phyloP scores from a whole-genome alignment of 352 stramenopile species.

The Thraustotheca clavata region DNA sequence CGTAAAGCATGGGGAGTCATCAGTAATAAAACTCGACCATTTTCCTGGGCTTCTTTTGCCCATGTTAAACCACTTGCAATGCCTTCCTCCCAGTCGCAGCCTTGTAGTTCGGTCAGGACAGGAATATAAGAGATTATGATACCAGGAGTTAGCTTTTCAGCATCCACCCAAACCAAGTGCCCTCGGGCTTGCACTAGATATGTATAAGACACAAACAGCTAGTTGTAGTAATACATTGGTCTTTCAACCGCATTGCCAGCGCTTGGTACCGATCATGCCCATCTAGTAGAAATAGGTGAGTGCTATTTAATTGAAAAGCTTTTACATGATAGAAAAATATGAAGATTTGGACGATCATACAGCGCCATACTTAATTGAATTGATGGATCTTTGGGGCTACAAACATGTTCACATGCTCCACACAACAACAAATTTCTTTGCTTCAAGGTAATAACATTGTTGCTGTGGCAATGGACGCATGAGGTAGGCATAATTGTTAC shows the following conservation, averaged over 20 bases:
- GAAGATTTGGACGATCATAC: slow-evolving; percentile 28
- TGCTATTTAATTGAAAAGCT: background rate
- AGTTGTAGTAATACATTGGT: slow-evolving; percentile 28
- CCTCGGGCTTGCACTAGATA: slow-evolving; percentile 49
- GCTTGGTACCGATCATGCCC: slow-evolving; percentile 66
- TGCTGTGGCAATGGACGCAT: slow-evolving; percentile 1
- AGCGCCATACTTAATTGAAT: background rate
- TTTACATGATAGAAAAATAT: slow-evolving; percentile 68
- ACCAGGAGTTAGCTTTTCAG: slow-evolving; percentile 53
- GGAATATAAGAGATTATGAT: slow-evolving; percentile 19
- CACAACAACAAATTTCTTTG: slow-evolving; percentile 5
- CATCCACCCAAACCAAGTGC: slow-evolving; percentile 62
- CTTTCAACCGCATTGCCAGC: slow-evolving; percentile 59
- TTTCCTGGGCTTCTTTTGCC: slow-evolving; percentile 57
- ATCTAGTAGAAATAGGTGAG: slow-evolving; percentile 27
- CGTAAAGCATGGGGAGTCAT: slow-evolving; percentile 73
- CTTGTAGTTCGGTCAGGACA: background rate
- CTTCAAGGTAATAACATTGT: background rate
- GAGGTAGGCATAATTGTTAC: background rate
- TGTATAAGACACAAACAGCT: background rate
- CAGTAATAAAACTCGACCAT: slow-evolving; percentile 62
- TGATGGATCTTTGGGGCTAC: background rate
- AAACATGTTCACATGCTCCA: slow-evolving; percentile 10
- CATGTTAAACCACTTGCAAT: slow-evolving; percentile 53
- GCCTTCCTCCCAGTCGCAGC: slow-evolving; percentile 60